phyloP scores from a whole-genome alignment of 352 stramenopile genomes.

The Globisporangium radiosum region DNA sequence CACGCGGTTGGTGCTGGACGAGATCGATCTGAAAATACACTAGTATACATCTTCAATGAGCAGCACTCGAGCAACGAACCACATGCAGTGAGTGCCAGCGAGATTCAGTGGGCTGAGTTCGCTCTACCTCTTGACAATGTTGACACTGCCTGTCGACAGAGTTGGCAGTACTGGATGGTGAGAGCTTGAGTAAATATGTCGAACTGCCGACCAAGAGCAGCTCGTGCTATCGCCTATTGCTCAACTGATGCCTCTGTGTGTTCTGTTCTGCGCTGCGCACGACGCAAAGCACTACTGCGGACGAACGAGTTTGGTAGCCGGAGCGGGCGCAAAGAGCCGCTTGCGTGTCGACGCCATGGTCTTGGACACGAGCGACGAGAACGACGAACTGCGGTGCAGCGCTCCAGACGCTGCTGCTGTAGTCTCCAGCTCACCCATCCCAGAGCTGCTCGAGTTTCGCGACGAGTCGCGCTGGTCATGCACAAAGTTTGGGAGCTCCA shows the following conservation, averaged over 20 bases:
- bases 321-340: conserved; percentile 21
- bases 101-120: too few species aligned
- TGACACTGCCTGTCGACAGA: background rate
- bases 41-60: too few species aligned
- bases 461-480: conserved; percentile 17
- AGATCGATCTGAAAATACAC: too few species aligned
- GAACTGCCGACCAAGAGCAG: background rate
- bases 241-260: background rate
- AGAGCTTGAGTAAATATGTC: background rate
- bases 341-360: conserved; percentile 55
- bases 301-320: conserved; percentile 8
- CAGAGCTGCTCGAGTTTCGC: conserved; percentile 1
- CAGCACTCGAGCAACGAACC: background rate
- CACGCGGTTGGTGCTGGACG: too few species aligned
- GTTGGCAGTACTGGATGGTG: background rate
- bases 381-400: conserved; percentile 16
- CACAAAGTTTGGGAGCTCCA: conserved; percentile 52
- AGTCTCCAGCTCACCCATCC: background rate
- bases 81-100: too few species aligned
- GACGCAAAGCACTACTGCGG: conserved; percentile 2
- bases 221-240: background rate
- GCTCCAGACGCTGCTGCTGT: background rate
- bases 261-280: background rate
- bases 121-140: background rate
- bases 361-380: conserved; percentile 46